Conservation (phyloP, 2,329 filamentous ascomycete genomes). For the Pseudogymnoascus sp. region DNA sequence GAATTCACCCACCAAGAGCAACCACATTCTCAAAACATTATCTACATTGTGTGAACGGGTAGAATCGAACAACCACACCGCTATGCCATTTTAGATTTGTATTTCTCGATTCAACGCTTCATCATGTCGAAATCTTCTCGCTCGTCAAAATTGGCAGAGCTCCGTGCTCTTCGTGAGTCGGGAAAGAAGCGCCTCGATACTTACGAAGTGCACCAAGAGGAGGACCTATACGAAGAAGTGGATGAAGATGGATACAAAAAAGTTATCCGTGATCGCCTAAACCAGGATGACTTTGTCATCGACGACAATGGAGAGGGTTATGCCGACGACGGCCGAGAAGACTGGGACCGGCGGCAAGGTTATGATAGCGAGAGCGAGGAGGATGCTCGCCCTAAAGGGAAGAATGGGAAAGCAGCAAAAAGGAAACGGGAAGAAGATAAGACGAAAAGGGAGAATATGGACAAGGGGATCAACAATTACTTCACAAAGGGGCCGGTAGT, state of each 20-base stretch:
- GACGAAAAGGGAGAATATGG: slow-evolving; percentile 76
- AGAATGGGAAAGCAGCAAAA: slow-evolving; percentile 59
- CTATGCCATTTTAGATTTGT: background rate
- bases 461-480: slow-evolving; percentile 89
- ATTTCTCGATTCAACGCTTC: background rate
- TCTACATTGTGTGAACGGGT: background rate
- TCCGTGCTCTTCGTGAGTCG: slow-evolving; percentile 74
- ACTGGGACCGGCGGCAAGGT: slow-evolving; percentile 67
- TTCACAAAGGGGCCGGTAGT: slow-evolving; percentile 71
- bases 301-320: slow-evolving; percentile 98
- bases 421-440: slow-evolving; percentile 82
- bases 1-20: slow-evolving; percentile 3
- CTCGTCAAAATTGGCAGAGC: slow-evolving; percentile 59
- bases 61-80: background rate
- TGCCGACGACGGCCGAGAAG: slow-evolving; percentile 90
- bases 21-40: background rate
- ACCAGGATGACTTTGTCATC: slow-evolving; percentile 95
- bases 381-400: slow-evolving; percentile 45
- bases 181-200: slow-evolving; percentile 86
- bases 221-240: slow-evolving; percentile 87
- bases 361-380: slow-evolving; percentile 73
- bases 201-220: slow-evolving; percentile 80
- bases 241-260: slow-evolving; percentile 98
- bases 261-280: slow-evolving; percentile 78
- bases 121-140: slow-evolving; percentile 29